phyloP scores from a whole-genome alignment of 257 asterid species.

The Nicotiana noctiflora region DNA sequence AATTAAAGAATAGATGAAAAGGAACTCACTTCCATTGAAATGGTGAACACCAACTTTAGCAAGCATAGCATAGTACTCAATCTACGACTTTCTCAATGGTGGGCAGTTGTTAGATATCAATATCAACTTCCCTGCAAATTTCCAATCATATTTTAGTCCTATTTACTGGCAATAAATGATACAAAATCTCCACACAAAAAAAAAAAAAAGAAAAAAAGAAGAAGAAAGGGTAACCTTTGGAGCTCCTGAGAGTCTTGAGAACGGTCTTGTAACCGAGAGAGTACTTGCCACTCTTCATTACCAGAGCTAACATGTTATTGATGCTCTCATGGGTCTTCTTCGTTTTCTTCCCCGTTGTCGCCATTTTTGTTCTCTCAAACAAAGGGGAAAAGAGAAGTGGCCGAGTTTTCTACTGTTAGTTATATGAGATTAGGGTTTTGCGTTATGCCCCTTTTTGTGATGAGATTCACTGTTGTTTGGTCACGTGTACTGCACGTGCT shows the following conservation, averaged over 20 bases:
- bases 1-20: neutral
- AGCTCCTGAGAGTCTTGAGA: conserved; percentile 63
- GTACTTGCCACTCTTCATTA: conserved; percentile 83
- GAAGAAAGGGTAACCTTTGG: conserved; percentile 40
- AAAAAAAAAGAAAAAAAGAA: neutral
- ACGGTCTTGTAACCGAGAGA: conserved; percentile 87
- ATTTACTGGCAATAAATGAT: neutral
- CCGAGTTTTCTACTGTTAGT: neutral
- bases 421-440: neutral
- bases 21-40: conserved; percentile 64
- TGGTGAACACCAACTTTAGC: conserved; percentile 82
- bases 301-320: conserved; percentile 67
- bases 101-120: conserved; percentile 84
- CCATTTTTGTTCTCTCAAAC: neutral
- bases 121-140: conserved; percentile 52
- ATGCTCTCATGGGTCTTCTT: conserved; percentile 85
- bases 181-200: neutral
- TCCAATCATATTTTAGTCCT: neutral
- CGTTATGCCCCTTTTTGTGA: neutral
- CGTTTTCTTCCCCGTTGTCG: conserved; percentile 16
- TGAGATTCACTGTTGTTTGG: neutral
- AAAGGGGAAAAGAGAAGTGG: conserved; percentile 10
- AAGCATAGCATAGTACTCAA: conserved; percentile 86
- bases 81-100: conserved; percentile 79
- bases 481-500: neutral